Evolutionary conservation across 129 eudicot genomes (phyloP).

Genomic region (Flaveria brownii): DNA sequence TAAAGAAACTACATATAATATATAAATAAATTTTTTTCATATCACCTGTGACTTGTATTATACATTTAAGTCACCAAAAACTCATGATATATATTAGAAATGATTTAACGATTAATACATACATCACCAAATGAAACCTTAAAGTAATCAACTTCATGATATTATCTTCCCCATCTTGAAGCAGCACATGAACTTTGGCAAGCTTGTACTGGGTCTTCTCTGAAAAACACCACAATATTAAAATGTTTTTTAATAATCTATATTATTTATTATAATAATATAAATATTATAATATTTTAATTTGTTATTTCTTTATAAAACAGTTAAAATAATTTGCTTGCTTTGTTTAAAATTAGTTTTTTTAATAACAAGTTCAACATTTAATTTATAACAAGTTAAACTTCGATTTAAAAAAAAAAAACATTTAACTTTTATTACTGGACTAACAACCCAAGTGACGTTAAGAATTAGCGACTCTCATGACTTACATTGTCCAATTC

Average conservation of each 20-base stretch:
- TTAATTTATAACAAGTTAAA: no score
- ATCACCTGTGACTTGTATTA: no score
- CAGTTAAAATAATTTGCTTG: no score
- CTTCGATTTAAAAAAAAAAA: no score
- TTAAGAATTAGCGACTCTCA: not conserved
- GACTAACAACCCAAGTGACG: no score
- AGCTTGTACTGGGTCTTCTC: constrained; percentile 28
- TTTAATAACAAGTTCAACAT: no score
- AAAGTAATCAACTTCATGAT: not conserved
- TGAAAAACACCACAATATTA: constrained; percentile 18
- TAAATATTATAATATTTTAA: not conserved
- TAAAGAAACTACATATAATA: no score
- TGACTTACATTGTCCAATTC: constrained; percentile 38
- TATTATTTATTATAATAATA: not conserved
- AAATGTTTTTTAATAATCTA: not conserved
- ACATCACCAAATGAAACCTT: not conserved
- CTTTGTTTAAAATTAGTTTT: no score
- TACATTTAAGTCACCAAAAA: not conserved
- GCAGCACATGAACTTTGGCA: constrained; percentile 33
- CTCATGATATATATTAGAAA: not conserved
- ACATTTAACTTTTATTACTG: no score
- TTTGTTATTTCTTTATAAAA: no score
- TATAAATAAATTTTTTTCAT: no score
- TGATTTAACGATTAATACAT: not conserved
- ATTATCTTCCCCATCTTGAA: constrained; percentile 27